Evolutionary conservation across 106 monocot species (phyloP).

Genomic region (Allium fistulosum): DNA sequence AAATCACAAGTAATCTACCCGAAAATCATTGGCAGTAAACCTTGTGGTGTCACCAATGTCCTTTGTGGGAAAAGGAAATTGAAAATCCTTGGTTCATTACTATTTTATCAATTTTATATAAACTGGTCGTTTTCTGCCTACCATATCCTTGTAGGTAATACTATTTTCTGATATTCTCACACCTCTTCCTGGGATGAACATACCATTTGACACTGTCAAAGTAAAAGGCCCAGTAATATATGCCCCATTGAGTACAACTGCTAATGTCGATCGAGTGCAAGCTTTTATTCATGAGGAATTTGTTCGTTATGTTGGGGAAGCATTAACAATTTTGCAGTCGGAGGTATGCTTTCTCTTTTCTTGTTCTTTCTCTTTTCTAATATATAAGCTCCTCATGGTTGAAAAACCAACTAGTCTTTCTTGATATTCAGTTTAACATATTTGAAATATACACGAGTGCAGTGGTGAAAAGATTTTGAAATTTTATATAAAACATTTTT

Average conservation of each 20-base stretch:
- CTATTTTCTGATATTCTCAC: slow-evolving; percentile 92
- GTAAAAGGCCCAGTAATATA: slow-evolving; percentile 95
- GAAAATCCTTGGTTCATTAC: no score
- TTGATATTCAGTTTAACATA: background rate
- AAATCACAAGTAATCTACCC: no score
- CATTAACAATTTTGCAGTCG: slow-evolving; percentile 51
- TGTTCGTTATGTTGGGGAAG: slow-evolving; percentile 88
- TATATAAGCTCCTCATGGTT: background rate
- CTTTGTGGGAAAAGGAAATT: no score
- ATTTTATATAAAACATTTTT: background rate
- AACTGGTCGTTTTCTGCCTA: background rate
- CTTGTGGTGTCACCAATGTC: no score
- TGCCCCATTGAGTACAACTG: slow-evolving; percentile 55
- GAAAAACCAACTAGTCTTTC: background rate
- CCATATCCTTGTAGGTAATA: slow-evolving; percentile 62
- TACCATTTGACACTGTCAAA: slow-evolving; percentile 96
- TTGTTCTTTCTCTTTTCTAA: no score
- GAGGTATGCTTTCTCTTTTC: slow-evolving; percentile 44
- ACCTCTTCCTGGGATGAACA: slow-evolving; percentile 93
- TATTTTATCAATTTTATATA: no score
- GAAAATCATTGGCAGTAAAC: no score
- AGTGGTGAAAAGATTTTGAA: no score
- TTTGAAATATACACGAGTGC: background rate
- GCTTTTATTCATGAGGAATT: slow-evolving; percentile 74
- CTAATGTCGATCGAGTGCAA: slow-evolving; percentile 70